phyloP scores from a whole-genome alignment of 2,329 filamentous ascomycete genomes.

The Colletotrichum nymphaeae region DNA sequence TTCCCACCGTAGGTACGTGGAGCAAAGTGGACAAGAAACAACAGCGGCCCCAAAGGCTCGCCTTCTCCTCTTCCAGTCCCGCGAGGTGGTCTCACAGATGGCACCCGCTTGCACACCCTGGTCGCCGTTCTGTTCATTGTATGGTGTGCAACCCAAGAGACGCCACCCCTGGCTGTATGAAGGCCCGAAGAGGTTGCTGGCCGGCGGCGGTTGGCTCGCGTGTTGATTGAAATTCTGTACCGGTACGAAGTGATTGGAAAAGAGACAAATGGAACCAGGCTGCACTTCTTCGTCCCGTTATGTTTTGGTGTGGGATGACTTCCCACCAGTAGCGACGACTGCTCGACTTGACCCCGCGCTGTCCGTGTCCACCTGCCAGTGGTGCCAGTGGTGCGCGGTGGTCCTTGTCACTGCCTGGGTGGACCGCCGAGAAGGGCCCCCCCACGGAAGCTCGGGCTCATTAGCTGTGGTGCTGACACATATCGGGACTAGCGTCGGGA shows the following conservation, averaged over 20 bases:
- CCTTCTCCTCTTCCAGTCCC: not conserved
- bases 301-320: conserved; percentile 9
- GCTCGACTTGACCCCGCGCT: conserved; percentile 8
- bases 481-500: conserved; percentile 3
- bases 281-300: conserved; percentile 7
- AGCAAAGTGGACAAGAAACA: conserved; percentile 17
- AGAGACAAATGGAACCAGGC: conserved; percentile 17
- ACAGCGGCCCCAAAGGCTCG: not conserved
- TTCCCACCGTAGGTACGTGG: conserved; percentile 26
- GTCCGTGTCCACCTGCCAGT: conserved; percentile 15
- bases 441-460: conserved; percentile 22
- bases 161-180: conserved; percentile 26
- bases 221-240: conserved; percentile 25
- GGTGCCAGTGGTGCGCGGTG: too few relatives aligned
- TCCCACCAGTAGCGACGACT: conserved; percentile 17
- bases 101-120: not conserved
- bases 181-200: conserved; percentile 24
- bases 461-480: conserved; percentile 19
- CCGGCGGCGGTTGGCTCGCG: conserved; percentile 9
- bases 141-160: conserved; percentile 13
- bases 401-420: not conserved
- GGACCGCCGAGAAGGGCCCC: not conserved
- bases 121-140: not conserved
- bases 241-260: conserved; percentile 17
- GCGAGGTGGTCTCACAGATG: conserved; percentile 12